These are phyloP conservation scores for Arctostaphylos glauca DNA, from an alignment of 148 eudicot species.

Conservation along the genomic window DNA sequence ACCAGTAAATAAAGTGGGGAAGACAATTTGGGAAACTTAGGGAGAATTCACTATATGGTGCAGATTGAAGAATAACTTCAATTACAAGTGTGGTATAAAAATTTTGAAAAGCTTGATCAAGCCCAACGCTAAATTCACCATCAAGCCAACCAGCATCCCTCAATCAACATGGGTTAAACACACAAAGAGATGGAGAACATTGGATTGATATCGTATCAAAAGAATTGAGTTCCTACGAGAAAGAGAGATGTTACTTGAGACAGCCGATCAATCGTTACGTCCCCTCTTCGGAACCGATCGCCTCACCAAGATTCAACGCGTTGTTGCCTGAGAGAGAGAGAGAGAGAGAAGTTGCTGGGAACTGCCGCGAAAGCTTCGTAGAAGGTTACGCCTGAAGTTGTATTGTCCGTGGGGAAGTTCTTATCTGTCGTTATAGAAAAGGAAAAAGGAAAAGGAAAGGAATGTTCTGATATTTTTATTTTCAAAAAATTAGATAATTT, in stretches of 20 bases:
- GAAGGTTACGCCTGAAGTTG: no score
- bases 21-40: background rate
- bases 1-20: background rate
- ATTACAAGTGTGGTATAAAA: no score
- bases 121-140: no score
- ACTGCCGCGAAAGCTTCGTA: no score
- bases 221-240: background rate
- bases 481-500: no score
- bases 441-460: no score
- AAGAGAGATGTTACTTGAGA: background rate
- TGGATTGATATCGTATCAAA: background rate
- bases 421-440: no score
- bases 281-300: background rate
- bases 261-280: background rate
- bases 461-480: no score
- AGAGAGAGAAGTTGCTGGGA: background rate
- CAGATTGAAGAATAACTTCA: background rate
- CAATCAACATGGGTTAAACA: no score
- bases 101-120: no score
- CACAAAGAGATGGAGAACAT: background rate
- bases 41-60: background rate
- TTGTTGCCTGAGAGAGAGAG: background rate
- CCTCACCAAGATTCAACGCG: background rate
- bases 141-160: no score
- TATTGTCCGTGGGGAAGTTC: no score